phyloP scores from a whole-genome alignment of 306 rosid genomes.

The Herpetospermum pedunculosum region DNA sequence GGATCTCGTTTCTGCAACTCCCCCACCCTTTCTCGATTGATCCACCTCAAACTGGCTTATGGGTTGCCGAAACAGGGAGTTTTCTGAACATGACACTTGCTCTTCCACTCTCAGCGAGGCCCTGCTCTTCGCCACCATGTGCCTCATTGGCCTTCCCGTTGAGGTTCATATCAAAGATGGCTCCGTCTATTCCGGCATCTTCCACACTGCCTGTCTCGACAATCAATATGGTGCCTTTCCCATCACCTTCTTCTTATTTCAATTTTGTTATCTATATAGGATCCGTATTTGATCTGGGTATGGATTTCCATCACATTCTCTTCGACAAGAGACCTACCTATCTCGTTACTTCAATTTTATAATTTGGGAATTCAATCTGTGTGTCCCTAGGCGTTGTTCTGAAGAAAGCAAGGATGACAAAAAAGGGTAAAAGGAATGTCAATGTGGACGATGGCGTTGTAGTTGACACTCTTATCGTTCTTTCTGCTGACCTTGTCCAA shows the following conservation, averaged over 20 bases:
- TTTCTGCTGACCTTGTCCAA: constrained; percentile 64
- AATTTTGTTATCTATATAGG: too few species aligned
- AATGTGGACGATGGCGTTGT: constrained; percentile 38
- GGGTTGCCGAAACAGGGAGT: constrained; percentile 50
- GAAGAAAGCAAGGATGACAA: constrained; percentile 72
- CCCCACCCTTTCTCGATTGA: not conserved
- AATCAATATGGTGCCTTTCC: constrained; percentile 35
- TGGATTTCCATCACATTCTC: not conserved
- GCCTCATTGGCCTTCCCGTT: constrained; percentile 65
- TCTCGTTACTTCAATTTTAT: not conserved
- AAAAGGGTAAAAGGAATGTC: constrained; percentile 38
- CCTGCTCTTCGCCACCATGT: constrained; percentile 58
- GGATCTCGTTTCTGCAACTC: not conserved
- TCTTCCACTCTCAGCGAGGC: constrained; percentile 37
- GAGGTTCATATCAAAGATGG: constrained; percentile 75
- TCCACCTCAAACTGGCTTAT: constrained; percentile 16
- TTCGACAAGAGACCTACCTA: not conserved
- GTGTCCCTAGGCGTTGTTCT: constrained; percentile 51
- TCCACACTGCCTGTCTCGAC: constrained; percentile 60
- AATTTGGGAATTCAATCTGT: not conserved
- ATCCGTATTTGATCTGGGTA: constrained; percentile 1
- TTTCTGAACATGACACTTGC: constrained; percentile 21
- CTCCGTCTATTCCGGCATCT: constrained; percentile 77
- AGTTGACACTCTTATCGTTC: constrained; percentile 58
- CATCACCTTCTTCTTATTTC: constrained; percentile 9